A percentile compares a stretch with the other conserved stretches of the same genome.
These are phyloP conservation scores for Diversispora epigaea DNA, from an alignment of 192 early-diverging fungal species.

Conservation along the genomic window DNA sequence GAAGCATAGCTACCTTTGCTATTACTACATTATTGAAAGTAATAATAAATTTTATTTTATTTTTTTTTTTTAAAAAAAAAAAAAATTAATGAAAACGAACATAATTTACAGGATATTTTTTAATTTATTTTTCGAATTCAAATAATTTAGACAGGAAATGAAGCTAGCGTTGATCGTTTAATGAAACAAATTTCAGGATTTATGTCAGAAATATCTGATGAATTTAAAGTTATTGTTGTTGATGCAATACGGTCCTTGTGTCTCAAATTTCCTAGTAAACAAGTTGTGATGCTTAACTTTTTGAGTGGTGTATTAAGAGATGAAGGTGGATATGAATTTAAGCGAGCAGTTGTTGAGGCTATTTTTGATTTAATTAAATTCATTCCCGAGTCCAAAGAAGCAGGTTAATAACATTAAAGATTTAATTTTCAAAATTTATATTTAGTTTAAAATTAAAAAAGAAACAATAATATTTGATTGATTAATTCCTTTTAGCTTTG, in stretches of 20 bases:
- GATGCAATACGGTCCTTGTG: constrained; percentile 96
- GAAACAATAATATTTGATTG: not conserved
- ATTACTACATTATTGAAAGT: constrained; percentile 95
- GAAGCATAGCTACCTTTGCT: constrained; percentile 96
- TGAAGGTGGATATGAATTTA: constrained; percentile 98
- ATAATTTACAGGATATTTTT: not conserved
- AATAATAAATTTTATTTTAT: constrained; percentile 12
- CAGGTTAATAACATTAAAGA: constrained; percentile 46
- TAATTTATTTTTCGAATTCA: not conserved
- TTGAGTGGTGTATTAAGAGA: constrained; percentile 90
- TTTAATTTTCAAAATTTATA: not conserved
- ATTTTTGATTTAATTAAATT: constrained; percentile 94
- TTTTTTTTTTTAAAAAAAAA: not conserved
- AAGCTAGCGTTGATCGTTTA: constrained; percentile 93
- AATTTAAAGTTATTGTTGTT: constrained; percentile 99
- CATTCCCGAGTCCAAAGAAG: constrained; percentile 92
- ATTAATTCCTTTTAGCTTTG: constrained; percentile 57
- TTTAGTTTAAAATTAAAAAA: not conserved
- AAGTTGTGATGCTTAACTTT: constrained; percentile 89
- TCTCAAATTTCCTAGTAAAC: constrained; percentile 96
- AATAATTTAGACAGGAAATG: constrained; percentile 83
- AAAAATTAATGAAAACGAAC: not conserved
- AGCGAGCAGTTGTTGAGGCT: constrained; percentile 94
- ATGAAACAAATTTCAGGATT: constrained; percentile 99
- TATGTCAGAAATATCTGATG: constrained; percentile 97